These are phyloP conservation scores for Ensete glaucum DNA, from an alignment of 176 grass and related monocot species.

Conservation along the genomic window DNA sequence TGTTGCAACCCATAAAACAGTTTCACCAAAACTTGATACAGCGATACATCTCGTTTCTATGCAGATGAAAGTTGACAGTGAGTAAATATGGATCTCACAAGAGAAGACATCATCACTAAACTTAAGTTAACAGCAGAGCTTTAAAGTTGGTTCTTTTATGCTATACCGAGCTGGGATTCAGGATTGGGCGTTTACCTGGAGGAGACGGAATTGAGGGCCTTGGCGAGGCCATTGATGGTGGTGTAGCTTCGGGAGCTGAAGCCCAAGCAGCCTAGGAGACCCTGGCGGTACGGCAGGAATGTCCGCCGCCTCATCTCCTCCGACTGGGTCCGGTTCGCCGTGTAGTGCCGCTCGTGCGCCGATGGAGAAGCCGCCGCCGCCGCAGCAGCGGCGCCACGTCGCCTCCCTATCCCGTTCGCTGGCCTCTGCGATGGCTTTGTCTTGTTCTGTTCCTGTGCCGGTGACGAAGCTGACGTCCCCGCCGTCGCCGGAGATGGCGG, in stretches of 20 bases:
- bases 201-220: slow-evolving; percentile 15
- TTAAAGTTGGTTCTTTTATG: background rate
- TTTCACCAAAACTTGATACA: background rate
- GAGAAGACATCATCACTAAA: background rate
- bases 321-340: background rate
- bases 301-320: slow-evolving; percentile 27
- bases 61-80: background rate
- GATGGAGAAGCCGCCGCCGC: background rate
- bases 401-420: background rate
- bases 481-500: background rate
- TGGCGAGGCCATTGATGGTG: slow-evolving; percentile 6
- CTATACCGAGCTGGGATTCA: background rate
- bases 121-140: too few relatives aligned
- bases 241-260: slow-evolving; percentile 20
- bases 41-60: background rate
- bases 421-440: background rate
- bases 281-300: slow-evolving; percentile 26
- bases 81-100: background rate
- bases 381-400: background rate
- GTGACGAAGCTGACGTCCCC: background rate
- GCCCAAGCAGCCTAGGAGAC: slow-evolving; percentile 28
- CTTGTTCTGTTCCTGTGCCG: background rate
- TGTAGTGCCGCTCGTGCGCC: slow-evolving; percentile 22
- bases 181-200: background rate
- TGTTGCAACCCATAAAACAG: background rate